Conservation (phyloP, 495 filamentous ascomycete species). For the Friedmanniomyces simplex region DNA sequence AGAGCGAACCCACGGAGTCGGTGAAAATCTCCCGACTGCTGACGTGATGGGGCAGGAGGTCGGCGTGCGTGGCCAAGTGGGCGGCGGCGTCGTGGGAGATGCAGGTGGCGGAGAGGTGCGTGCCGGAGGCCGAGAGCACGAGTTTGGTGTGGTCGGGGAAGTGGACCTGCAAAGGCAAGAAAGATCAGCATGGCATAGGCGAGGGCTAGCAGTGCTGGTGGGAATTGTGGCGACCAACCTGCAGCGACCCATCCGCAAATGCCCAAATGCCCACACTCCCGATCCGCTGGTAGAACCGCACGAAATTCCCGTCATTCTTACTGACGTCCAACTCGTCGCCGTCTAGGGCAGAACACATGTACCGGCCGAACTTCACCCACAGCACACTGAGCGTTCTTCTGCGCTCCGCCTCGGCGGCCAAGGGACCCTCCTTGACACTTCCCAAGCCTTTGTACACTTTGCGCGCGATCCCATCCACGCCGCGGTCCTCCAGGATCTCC, state of each 20-base stretch:
- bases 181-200: neutral
- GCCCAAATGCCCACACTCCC: conserved; percentile 84
- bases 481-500: conserved; percentile 71
- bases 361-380: conserved; percentile 88
- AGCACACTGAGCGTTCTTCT: conserved; percentile 60
- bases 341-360: conserved; percentile 49
- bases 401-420: conserved; percentile 44
- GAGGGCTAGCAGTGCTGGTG: too few species aligned
- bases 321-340: conserved; percentile 4
- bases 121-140: conserved; percentile 62
- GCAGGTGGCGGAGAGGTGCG: conserved; percentile 76
- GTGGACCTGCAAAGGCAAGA: conserved; percentile 53
- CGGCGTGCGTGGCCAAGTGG: conserved; percentile 49
- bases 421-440: conserved; percentile 18
- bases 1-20: conserved; percentile 45
- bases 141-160: conserved; percentile 97
- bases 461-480: conserved; percentile 47
- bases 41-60: conserved; percentile 56
- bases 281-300: conserved; percentile 81
- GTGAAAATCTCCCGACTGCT: conserved; percentile 49
- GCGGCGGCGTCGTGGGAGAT: conserved; percentile 59
- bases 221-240: conserved; percentile 42
- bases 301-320: conserved; percentile 41
- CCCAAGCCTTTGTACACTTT: conserved; percentile 23
- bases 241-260: conserved; percentile 77